Percentiles rank a stretch among this genome's conserved stretches.
Conservation (phyloP, 139 green algal genomes). For the Chlorella sorokiniana region DNA sequence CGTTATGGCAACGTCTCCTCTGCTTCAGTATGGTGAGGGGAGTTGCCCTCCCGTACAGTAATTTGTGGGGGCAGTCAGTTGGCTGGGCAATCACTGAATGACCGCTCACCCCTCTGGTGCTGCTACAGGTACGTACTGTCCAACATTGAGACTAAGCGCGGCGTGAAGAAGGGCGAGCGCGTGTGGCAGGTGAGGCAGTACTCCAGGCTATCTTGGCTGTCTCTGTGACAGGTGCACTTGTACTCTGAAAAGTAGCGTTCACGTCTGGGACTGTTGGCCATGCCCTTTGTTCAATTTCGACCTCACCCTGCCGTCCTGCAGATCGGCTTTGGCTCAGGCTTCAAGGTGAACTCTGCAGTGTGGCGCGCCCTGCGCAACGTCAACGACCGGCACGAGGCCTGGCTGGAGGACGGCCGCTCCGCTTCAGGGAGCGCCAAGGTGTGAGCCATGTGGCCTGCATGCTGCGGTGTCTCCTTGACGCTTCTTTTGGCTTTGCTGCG, state of each 20-base stretch:
- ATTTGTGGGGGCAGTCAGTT: neutral
- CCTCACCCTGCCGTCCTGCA: conserved; percentile 17
- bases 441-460: neutral
- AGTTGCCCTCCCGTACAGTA: neutral
- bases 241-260: no score
- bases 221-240: no score
- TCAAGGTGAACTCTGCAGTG: conserved; percentile 95
- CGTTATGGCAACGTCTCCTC: conserved; percentile 73
- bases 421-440: neutral
- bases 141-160: conserved; percentile 61
- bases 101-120: neutral
- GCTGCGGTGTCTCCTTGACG: no score
- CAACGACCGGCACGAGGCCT: conserved; percentile 30
- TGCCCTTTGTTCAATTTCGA: no score
- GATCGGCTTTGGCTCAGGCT: conserved; percentile 76
- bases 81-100: neutral
- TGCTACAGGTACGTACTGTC: conserved; percentile 60
- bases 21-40: conserved; percentile 58
- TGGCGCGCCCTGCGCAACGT: conserved; percentile 77
- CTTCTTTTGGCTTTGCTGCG: no score
- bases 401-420: conserved; percentile 30
- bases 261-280: no score
- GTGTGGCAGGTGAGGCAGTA: conserved; percentile 34
- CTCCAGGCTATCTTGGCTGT: no score
- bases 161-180: conserved; percentile 49